Base-by-base conservation (phyloP, 2,329 filamentous ascomycete species). In the Trichoderma sp. region DNA sequence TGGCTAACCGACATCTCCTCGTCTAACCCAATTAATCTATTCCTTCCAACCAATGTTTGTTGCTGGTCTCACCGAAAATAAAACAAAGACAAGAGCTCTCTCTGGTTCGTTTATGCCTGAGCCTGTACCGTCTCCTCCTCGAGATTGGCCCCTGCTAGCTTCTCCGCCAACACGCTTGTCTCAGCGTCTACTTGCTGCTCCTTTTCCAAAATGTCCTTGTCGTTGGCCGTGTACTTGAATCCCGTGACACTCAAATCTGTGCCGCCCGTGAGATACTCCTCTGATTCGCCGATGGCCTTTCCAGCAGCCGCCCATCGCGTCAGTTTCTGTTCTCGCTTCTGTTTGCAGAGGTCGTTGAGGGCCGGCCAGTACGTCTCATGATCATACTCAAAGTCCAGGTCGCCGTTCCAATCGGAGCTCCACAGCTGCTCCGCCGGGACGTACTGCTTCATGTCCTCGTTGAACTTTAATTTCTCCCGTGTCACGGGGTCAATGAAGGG, bases 401-500 rank as follows among this genome's bases (percentile, higher is more conserved):
- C 88, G 71, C 96, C 95, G 62, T 91, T 90, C 76, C 85, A 86
- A 77, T 92, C 90, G 71, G 90, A 86, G 77, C 90, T 91, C 91
- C 94, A 92, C 68, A 99, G 88, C 80, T 98, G 95, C 77, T 91
- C 86, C 8, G 90, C 82, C 6, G 94, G 94, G 23, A 99, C 92
- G 80, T 94, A 94, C 75, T 92, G 85, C 76, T 87, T 87, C 85
- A 97, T 91, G 79, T 97, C 92, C 81, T 97, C 94, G 85, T 98
- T 98, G 87, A 97, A 98, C 84, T 96, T 97, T 84, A 99, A 91
- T 86, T 99, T 99, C 78, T 96, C 91, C 72, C 93, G 90, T 11
- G 96, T 99, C 77, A 95, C 85, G 8, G 96, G 96, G 82, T 99
- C 96, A 83, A 99, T 97, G 83, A 99, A 98, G 50, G 95, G 94